phyloP scores from a whole-genome alignment of 306 rosid species.

The Cucurbita ficifolia region DNA sequence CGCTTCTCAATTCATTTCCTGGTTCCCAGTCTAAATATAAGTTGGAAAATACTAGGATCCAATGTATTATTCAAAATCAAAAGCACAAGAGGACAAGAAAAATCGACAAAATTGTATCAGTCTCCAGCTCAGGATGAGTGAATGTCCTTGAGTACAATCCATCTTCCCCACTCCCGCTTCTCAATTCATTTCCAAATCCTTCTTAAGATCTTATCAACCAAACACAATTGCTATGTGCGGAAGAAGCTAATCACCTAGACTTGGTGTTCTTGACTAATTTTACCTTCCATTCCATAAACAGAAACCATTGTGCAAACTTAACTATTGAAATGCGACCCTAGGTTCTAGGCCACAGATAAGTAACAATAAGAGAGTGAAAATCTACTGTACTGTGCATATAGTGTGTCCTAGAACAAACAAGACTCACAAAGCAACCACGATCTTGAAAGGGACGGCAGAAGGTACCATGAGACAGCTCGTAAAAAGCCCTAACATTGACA shows the following conservation, averaged over 20 bases:
- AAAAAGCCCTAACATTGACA: conserved; percentile 45
- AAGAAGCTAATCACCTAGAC: not conserved
- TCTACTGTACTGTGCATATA: conserved; percentile 1
- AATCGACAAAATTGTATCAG: not conserved
- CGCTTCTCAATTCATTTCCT: not conserved
- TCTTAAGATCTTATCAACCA: not conserved
- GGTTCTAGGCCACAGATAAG: not conserved
- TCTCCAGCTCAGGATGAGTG: not conserved
- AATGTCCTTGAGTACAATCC: not conserved
- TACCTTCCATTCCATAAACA: not conserved
- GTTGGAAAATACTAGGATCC: not conserved
- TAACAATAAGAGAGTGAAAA: not conserved
- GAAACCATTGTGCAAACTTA: not conserved
- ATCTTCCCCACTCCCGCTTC: not conserved
- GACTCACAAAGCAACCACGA: conserved; percentile 99
- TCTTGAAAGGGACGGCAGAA: conserved; percentile 95
- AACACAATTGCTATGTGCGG: not conserved
- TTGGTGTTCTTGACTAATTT: not conserved
- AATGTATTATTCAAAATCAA: not conserved
- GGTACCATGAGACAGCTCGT: conserved; percentile 96
- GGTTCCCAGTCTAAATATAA: not conserved
- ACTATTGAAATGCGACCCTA: not conserved
- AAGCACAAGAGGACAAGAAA: not conserved
- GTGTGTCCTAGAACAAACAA: conserved; percentile 57
- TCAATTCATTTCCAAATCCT: not conserved